Percentiles rank a stretch among this genome's conserved stretches.
These are phyloP conservation scores for Suhomyces atakaporum DNA, from an alignment of 1,139 yeast species.

Conservation along the genomic window DNA sequence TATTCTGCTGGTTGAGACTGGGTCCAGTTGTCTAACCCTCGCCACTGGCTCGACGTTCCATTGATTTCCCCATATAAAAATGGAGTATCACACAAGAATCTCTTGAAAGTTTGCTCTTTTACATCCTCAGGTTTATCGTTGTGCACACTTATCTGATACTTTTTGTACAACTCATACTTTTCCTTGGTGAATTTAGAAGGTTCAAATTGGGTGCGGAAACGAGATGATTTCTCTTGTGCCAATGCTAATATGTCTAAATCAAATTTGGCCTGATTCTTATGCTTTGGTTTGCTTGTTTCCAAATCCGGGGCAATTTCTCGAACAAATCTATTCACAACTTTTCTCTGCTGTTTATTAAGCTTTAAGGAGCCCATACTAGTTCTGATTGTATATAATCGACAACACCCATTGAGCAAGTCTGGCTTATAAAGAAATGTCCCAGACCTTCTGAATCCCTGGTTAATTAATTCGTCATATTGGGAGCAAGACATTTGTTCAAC, in stretches of 20 bases:
- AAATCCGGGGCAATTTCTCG: conserved; percentile 33
- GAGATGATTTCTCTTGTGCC: conserved; percentile 29
- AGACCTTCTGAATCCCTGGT: conserved; percentile 77
- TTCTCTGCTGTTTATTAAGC: conserved; percentile 66
- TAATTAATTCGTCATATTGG: conserved; percentile 64
- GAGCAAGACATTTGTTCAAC: conserved; percentile 48
- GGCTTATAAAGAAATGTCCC: conserved; percentile 75
- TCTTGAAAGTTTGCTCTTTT: conserved; percentile 47
- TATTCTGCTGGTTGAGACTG: not conserved
- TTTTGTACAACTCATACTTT: conserved; percentile 65
- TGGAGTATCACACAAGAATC: conserved; percentile 76
- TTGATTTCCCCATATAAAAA: conserved; percentile 33
- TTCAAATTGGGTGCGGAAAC: conserved; percentile 55
- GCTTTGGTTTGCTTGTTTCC: conserved; percentile 9
- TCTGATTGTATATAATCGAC: conserved; percentile 80
- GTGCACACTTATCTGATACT: conserved; percentile 72
- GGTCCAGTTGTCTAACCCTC: conserved; percentile 33
- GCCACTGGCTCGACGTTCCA: conserved; percentile 33
- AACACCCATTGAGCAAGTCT: conserved; percentile 72
- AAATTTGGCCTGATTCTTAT: conserved; percentile 23
- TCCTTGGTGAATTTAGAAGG: conserved; percentile 55
- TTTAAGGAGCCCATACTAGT: conserved; percentile 50
- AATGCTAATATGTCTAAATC: conserved; percentile 27
- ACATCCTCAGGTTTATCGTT: conserved; percentile 56
- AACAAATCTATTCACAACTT: conserved; percentile 62